Evolutionary conservation across 805 yeast species (phyloP), one percentile per base, ranked within the genome.

Genomic region (Saccharomycopsis sp.): DNA sequence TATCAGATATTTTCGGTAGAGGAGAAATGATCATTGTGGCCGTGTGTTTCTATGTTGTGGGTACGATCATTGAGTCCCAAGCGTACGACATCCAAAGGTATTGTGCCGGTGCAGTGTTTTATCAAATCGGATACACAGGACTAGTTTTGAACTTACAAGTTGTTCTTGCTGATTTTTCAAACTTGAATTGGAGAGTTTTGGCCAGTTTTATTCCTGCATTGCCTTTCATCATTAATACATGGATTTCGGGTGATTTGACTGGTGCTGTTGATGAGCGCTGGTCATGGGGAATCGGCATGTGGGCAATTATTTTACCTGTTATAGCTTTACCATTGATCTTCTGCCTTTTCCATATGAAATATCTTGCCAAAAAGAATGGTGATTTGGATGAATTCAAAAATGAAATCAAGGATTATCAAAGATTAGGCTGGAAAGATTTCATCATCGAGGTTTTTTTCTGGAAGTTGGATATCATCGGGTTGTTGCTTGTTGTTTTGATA

Each of bases 201-300:
- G 79, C 76, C 63, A 80, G 86, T 40, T 82, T 84, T 63, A 72
- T 83, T 41, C 89, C 91, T 23, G 81, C 89, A 2, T 74, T 82
- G 65, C 92, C 92, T 1, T 84, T 79, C 64, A 80, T 87, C 64
- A 83, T 88, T 70, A 87, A 85, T 70, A 84, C 92, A 15, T 88
- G 94, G 94, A 77, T 86, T 57, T 71, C 84, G 29, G 92, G 90
- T 66, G 73, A 83, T 64, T 74, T 87, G 52, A 70, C 79, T 15
- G 62, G 68, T 7, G 70, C 70, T 40, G 69, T 76, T 57, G 71
- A 71, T 37, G 70, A n/a, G 1, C 64, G 68, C 16, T 79, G 83
- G 78, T 69, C 75, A 21, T 81, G 83, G 82, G 77, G 79, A 59
- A 78, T 80, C 62, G 84, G 82, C 40, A 80, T 82, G 72, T 82